Evolutionary conservation across 2,329 filamentous ascomycete species (phyloP), one percentile per base, ranked within the genome.

Genomic region (Clarireedia paspali): DNA sequence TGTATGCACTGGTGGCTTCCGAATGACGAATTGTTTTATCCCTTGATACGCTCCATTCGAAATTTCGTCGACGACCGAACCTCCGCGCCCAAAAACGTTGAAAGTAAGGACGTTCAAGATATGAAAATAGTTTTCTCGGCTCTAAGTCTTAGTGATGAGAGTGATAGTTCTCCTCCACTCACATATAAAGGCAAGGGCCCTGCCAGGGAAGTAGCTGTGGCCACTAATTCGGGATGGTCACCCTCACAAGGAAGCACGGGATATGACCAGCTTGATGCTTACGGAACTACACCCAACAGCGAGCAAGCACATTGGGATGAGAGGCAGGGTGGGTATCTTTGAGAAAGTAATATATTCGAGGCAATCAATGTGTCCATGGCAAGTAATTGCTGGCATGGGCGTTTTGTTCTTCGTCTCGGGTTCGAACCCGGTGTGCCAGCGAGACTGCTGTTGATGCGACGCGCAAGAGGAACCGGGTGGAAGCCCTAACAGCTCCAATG

Each of bases 1-100:
- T 83, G 91, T 53, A 81, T 82, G 46, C 78, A 85, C 56, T 96
- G 91, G 89, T 99, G 94, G 94, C 79, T 96, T 2, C 89, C 91
- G 2, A 81, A 94, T 68, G 82, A 89, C 60, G 87, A 92, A 73
- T 83, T 82, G 1, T 88, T 88, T 64, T 85, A 82, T 10, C 80
- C 82, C 0, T 81, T 95, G 44, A 77, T 96, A 53, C 85, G 84
- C 51, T 86, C 81, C 53, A 84, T 96, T 59, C 86, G 91, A 20
- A 80, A 83, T 44, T 91, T 96, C 71, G 89, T 91, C 27, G 84
- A 89, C 63, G 89, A 94, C 61, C 82, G 89, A 48, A 88, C 83
- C 58, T 74, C 80, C 6, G 81, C 76, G 20, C 81, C 80, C 0
- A 74, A 77, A n/a, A 77, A 78, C 17, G 72, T 77, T 2, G 78